These are phyloP conservation scores for Umbelopsis ramanniana DNA, from an alignment of 192 early-diverging fungal genomes.

Conservation along the genomic window DNA sequence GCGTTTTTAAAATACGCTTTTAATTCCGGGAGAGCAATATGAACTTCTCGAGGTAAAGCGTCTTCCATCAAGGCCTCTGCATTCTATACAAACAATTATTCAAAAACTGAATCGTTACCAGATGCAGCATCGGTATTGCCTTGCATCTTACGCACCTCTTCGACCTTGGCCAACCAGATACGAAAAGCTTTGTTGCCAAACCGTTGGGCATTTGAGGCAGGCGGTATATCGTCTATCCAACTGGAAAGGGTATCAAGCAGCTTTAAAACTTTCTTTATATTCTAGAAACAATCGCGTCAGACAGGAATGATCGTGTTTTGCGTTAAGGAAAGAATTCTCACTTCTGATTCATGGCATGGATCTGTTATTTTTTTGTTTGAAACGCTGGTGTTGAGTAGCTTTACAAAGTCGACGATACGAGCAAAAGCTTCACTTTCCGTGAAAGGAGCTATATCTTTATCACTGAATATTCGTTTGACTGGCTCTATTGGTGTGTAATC, in stretches of 20 bases:
- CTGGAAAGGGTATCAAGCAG: constrained; percentile 67
- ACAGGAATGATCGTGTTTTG: neutral
- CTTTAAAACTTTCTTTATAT: constrained; percentile 51
- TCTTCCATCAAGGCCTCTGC: constrained; percentile 34
- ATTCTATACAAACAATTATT: constrained; percentile 34
- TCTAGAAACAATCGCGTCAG: constrained; percentile 28
- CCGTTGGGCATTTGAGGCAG: constrained; percentile 69
- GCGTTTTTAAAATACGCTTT: constrained; percentile 67
- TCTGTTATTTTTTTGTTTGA: constrained; percentile 64
- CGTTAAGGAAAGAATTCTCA: constrained; percentile 24
- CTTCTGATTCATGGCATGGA: constrained; percentile 59
- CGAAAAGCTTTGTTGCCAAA: constrained; percentile 95
- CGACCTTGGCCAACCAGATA: constrained; percentile 67
- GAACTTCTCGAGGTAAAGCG: constrained; percentile 37
- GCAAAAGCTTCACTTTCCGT: constrained; percentile 66
- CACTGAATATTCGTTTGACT: constrained; percentile 59
- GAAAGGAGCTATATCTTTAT: constrained; percentile 63
- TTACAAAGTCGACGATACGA: constrained; percentile 73
- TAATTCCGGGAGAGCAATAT: constrained; percentile 71
- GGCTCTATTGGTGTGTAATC: constrained; percentile 52
- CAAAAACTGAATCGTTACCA: neutral
- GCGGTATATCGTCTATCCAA: constrained; percentile 84
- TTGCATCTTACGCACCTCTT: constrained; percentile 35
- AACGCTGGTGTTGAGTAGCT: constrained; percentile 73
- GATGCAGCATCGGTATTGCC: no score